Evolutionary conservation across 805 yeast genomes (phyloP), one percentile per base, ranked within the genome.

Genomic region (Schwanniomyces yamadae): DNA sequence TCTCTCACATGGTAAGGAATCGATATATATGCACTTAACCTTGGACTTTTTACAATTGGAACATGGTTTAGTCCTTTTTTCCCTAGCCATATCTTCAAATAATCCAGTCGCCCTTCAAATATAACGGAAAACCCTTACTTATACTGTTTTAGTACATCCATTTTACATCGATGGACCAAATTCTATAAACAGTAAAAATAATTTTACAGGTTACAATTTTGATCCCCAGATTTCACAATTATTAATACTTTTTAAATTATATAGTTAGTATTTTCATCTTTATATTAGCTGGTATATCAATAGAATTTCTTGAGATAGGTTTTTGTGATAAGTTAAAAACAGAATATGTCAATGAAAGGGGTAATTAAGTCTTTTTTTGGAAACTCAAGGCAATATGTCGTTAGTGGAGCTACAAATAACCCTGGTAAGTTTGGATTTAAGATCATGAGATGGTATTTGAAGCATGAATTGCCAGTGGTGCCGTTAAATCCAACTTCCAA

Each of bases 321-420:
- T 21, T 8, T 21, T 8, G 10, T 8, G 10, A 10, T 21, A 7
- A 21, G 7, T 8, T 8, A 21, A n/a, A 6, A 28, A 11, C n/a
- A 10, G 13, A 17, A 17, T 12, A 66, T 66, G 71, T 62, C 69
- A 3, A 64, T 61, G 67, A 64, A 57, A 48, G 30, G 50, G 1
- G 58, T 51, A 35, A 60, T 72, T 40, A 62, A 57, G 38, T 31
- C 53, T n/a, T 77, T 82, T 56, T 77, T 78, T 59, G 64, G 73
- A n/a, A 48, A 75, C 7, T 44, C 69, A 20, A 64, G 84, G 43
- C 64, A 69, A 36, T 81, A 75, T 45, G 78, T 77, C 9, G 88
- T 85, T 1, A 71, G 81, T 0, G 95, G 95, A 0, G 93, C 95
- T 0, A 77, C 88, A 3, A 55, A 71, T 4, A 76, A 79, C 48